Evolutionary conservation across 345 rosid species (phyloP).

Genomic region (Sonneratia alba): DNA sequence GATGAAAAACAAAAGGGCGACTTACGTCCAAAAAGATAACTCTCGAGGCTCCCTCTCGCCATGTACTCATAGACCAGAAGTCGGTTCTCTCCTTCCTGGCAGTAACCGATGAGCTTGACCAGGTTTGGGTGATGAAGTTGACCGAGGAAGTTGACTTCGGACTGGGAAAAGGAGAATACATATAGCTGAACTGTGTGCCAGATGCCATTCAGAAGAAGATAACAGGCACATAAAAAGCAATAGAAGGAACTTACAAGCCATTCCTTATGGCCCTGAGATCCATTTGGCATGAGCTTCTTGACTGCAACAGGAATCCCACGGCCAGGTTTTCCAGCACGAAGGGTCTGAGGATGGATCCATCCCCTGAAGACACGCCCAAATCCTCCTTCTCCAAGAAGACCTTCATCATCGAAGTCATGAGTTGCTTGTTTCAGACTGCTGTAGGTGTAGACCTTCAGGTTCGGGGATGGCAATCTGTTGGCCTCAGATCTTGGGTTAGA

Average conservation of each 20-base stretch:
- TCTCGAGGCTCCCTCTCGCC: background rate
- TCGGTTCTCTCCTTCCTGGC: background rate
- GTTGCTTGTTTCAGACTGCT: background rate
- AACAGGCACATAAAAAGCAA: background rate
- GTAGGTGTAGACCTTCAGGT: slow-evolving; percentile 1
- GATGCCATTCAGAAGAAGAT: background rate
- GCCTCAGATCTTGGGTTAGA: background rate
- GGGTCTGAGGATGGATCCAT: background rate
- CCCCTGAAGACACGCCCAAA: slow-evolving; percentile 1
- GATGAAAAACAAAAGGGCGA: background rate
- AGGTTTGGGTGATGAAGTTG: slow-evolving; percentile 6
- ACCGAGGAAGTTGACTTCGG: slow-evolving; percentile 1
- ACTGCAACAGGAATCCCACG: background rate
- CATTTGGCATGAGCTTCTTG: background rate
- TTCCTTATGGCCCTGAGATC: background rate
- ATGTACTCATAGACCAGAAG: slow-evolving; percentile 9
- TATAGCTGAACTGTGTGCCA: background rate
- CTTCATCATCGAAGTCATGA: background rate
- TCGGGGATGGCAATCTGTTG: background rate
- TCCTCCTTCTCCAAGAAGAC: slow-evolving; percentile 1
- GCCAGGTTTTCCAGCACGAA: background rate
- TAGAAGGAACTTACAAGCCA: slow-evolving; percentile 6
- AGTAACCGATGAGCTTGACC: slow-evolving; percentile 11
- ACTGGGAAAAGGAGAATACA: background rate
- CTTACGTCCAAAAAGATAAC: slow-evolving; percentile 8